phyloP scores from a whole-genome alignment of 768 basidiomycete genomes.

The Trichaptum fuscoviolaceum region DNA sequence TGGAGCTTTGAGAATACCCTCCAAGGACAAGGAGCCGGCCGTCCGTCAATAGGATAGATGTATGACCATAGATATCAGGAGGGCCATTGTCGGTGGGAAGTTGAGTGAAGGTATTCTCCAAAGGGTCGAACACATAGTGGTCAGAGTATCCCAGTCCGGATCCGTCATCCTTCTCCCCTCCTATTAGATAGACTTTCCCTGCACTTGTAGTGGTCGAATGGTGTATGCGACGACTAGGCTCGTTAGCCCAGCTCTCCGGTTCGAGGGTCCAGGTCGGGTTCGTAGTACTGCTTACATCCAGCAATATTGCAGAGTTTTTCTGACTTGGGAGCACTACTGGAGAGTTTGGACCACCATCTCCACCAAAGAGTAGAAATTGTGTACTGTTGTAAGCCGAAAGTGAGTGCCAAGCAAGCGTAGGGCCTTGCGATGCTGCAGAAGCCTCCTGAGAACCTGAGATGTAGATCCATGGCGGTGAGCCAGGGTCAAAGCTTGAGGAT shows the following conservation, averaged over 20 bases:
- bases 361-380: conserved; percentile 65
- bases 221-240: conserved; percentile 74
- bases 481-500: conserved; percentile 48
- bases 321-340: conserved; percentile 41
- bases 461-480: conserved; percentile 65
- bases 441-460: conserved; percentile 40
- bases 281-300: conserved; percentile 37
- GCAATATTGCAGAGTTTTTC: conserved; percentile 58
- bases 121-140: conserved; percentile 58
- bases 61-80: conserved; percentile 67
- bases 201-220: conserved; percentile 50
- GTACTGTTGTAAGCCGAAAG: conserved; percentile 59
- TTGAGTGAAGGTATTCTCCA: conserved; percentile 42
- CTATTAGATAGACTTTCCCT: conserved; percentile 64
- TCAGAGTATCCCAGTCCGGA: conserved; percentile 59
- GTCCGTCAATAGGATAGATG: conserved; percentile 61
- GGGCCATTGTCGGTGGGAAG: conserved; percentile 56
- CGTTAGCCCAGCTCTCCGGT: conserved; percentile 47
- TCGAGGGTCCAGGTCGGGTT: conserved; percentile 44
- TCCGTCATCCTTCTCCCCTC: conserved; percentile 79
- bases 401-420: conserved; percentile 74
- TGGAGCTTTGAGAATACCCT: conserved; percentile 51
- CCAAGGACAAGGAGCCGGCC: conserved; percentile 72
- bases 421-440: conserved; percentile 42
- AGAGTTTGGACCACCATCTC: conserved; percentile 60